Evolutionary conservation across 345 rosid species (phyloP).

Genomic region (Salix purpurea): DNA sequence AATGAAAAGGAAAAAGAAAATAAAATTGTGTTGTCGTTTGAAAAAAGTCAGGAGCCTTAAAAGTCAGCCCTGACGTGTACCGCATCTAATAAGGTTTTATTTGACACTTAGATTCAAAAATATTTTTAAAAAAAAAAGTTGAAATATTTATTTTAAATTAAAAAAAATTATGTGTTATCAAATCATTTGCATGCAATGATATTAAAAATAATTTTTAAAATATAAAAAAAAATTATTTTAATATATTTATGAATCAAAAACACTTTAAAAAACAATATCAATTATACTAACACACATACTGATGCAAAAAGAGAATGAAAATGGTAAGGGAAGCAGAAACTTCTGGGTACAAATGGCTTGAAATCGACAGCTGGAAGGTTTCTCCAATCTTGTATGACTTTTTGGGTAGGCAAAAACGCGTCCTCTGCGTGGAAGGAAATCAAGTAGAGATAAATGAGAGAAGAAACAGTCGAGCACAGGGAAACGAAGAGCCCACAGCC

Average conservation of each 20-base stretch:
- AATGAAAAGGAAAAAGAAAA: too few species aligned
- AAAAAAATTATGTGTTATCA: too few species aligned
- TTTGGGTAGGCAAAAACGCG: background rate
- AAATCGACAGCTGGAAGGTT: background rate
- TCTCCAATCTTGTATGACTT: background rate
- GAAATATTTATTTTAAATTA: too few species aligned
- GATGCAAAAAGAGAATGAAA: background rate
- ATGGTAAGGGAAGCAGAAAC: background rate
- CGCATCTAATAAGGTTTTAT: background rate
- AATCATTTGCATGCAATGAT: too few species aligned
- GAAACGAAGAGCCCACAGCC: background rate
- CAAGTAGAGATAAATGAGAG: background rate
- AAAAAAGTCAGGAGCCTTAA: background rate
- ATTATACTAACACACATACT: accelerated
- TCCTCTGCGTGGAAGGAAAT: background rate
- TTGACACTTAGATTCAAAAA: too few species aligned
- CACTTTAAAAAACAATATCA: too few species aligned
- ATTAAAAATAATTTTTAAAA: too few species aligned
- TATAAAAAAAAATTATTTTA: too few species aligned
- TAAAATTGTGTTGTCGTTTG: too few species aligned
- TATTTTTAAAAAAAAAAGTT: too few species aligned
- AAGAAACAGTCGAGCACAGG: background rate
- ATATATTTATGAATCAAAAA: too few species aligned
- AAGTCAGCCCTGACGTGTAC: background rate
- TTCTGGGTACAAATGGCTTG: background rate